Percentiles rank a stretch among this genome's conserved stretches.
phyloP scores from a whole-genome alignment of 176 grass and related monocot genomes.

The Oropetium thomaeum region DNA sequence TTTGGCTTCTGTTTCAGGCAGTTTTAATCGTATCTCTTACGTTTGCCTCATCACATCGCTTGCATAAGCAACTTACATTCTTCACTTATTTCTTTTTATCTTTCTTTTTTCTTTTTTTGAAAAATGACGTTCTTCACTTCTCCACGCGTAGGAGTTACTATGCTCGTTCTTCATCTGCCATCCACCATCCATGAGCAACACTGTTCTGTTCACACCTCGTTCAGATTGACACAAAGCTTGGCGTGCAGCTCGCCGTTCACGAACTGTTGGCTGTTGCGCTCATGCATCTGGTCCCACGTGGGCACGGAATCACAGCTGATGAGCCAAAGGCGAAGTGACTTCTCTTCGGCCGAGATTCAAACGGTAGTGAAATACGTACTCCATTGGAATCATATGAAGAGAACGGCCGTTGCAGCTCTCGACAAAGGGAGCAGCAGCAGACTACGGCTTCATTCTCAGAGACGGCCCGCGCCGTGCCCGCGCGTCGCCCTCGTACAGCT shows the following conservation, averaged over 20 bases:
- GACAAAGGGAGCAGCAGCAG: slow-evolving; percentile 7
- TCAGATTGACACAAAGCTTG: neutral
- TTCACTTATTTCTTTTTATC: too few relatives aligned
- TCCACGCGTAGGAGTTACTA: too few relatives aligned
- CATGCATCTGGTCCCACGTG: neutral
- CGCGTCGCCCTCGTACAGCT: neutral
- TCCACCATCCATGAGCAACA: too few relatives aligned
- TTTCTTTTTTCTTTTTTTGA: too few relatives aligned
- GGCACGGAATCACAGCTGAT: neutral
- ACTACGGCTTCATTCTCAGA: neutral
- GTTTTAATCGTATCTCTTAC: neutral
- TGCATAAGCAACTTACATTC: neutral
- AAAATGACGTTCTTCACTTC: neutral
- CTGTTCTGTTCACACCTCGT: neutral
- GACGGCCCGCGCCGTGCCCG: neutral
- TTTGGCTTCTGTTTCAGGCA: neutral
- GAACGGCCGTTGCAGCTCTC: neutral
- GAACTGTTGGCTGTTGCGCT: neutral
- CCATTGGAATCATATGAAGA: neutral
- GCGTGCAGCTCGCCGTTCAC: neutral
- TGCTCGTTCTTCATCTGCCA: too few relatives aligned
- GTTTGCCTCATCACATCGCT: neutral
- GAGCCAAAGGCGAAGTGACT: neutral
- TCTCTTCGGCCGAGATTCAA: neutral
- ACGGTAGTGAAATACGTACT: neutral